phyloP scores from a whole-genome alignment of 352 stramenopile species.

The Phytophthora pistaciae region DNA sequence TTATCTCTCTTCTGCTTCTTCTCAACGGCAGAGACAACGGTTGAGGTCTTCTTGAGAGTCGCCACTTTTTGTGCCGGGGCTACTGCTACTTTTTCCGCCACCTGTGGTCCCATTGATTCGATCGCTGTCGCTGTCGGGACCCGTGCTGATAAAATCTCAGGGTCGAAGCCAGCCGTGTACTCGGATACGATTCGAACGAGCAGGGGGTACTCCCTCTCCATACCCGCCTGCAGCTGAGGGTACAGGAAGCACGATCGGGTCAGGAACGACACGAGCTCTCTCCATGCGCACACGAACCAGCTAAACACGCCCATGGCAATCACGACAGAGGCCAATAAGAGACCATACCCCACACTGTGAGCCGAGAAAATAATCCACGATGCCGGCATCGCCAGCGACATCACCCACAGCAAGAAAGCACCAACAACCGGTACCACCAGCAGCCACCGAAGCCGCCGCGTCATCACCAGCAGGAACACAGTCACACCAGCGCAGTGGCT shows the following conservation, averaged over 20 bases:
- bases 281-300: slow-evolving; percentile 83
- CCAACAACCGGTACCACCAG: slow-evolving; percentile 75
- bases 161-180: slow-evolving; percentile 84
- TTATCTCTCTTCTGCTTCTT: slow-evolving; percentile 10
- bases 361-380: slow-evolving; percentile 89
- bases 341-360: slow-evolving; percentile 78
- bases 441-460: slow-evolving; percentile 73
- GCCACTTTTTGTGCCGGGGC: slow-evolving; percentile 1
- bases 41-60: neutral
- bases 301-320: slow-evolving; percentile 86
- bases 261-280: slow-evolving; percentile 82
- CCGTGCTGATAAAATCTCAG: slow-evolving; percentile 66
- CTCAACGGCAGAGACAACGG: neutral
- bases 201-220: slow-evolving; percentile 80
- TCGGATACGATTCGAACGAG: slow-evolving; percentile 87
- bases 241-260: slow-evolving; percentile 86
- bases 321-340: slow-evolving; percentile 77
- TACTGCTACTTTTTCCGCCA: neutral
- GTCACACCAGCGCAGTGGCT: slow-evolving; percentile 84
- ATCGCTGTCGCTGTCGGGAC: slow-evolving; percentile 34
- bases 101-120: slow-evolving; percentile 25
- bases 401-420: slow-evolving; percentile 77
- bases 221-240: slow-evolving; percentile 75
- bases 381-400: slow-evolving; percentile 79
- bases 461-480: slow-evolving; percentile 83